Evolutionary conservation across 257 asterid species (phyloP).

Genomic region (Osmanthus fragrans): DNA sequence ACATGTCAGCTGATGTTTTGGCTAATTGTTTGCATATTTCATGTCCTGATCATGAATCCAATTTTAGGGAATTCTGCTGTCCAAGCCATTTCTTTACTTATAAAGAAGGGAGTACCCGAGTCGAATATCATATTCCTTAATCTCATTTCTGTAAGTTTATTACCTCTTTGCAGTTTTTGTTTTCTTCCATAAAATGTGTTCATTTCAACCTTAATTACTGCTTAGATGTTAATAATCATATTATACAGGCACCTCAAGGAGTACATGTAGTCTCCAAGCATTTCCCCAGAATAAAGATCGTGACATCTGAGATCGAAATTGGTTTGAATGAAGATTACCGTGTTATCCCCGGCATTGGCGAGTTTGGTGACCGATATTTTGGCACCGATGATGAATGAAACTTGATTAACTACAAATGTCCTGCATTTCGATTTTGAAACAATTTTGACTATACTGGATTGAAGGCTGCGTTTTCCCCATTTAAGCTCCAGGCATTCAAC

Average conservation of each 20-base stretch:
- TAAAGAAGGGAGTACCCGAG: slow-evolving; percentile 95
- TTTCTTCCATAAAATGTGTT: neutral
- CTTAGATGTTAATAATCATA: neutral
- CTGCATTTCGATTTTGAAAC: slow-evolving; percentile 6
- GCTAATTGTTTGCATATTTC: neutral
- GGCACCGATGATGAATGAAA: slow-evolving; percentile 88
- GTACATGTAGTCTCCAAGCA: slow-evolving; percentile 87
- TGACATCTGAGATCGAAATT: slow-evolving; percentile 96
- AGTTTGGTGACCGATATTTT: slow-evolving; percentile 92
- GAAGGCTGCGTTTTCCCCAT: neutral
- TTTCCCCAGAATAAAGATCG: slow-evolving; percentile 91
- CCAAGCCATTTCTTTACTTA: slow-evolving; percentile 80
- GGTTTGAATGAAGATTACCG: slow-evolving; percentile 86
- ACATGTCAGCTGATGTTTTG: neutral
- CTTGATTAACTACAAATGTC: neutral
- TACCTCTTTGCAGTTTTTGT: neutral
- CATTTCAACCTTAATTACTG: neutral
- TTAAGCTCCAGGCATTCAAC: neutral
- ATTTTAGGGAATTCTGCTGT: slow-evolving; percentile 94
- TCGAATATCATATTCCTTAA: slow-evolving; percentile 91
- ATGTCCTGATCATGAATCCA: slow-evolving; percentile 4
- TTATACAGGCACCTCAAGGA: slow-evolving; percentile 92
- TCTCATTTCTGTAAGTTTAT: slow-evolving; percentile 79
- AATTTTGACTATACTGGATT: slow-evolving; percentile 14
- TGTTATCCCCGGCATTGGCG: slow-evolving; percentile 98